A percentile compares a stretch with the other conserved stretches of the same genome.
These are phyloP conservation scores for Salvia splendens DNA, from an alignment of 257 asterid genomes.

Conservation along the genomic window DNA sequence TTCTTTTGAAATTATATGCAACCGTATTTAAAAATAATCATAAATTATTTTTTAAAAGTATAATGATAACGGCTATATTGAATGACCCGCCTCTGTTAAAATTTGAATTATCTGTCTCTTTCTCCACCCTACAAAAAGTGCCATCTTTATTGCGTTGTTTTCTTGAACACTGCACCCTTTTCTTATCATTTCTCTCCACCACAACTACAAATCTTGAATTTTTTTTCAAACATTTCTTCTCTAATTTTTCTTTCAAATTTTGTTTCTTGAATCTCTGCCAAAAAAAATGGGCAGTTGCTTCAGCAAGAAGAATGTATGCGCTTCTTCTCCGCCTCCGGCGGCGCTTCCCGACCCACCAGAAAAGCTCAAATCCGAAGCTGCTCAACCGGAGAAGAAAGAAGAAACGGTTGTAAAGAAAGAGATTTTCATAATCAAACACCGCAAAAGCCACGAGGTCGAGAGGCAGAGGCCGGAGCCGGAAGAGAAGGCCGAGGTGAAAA, in stretches of 20 bases:
- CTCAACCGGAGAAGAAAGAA: constrained; percentile 49
- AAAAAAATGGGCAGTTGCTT: constrained; percentile 83
- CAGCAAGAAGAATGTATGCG: constrained; percentile 71
- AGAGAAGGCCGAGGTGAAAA: constrained; percentile 45
- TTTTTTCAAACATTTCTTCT: neutral
- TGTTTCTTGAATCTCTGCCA: constrained; percentile 21
- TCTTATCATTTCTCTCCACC: constrained; percentile 27
- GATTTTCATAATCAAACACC: constrained; percentile 68
- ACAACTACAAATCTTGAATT: constrained; percentile 1
- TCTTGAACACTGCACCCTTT: constrained; percentile 53
- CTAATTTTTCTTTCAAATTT: constrained; percentile 14
- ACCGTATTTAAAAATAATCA: neutral
- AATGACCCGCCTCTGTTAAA: constrained; percentile 46
- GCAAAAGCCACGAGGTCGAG: constrained; percentile 76
- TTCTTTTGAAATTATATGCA: neutral
- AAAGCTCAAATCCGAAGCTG: constrained; percentile 38
- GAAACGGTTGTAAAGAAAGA: constrained; percentile 62
- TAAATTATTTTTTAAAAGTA: neutral
- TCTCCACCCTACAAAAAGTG: constrained; percentile 41
- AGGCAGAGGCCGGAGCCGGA: constrained; percentile 48
- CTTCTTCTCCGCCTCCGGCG: constrained; percentile 44
- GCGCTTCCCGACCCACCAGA: constrained; percentile 42
- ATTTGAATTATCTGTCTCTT: constrained; percentile 55
- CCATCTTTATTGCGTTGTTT: constrained; percentile 44
- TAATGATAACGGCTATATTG: constrained; percentile 60